Base-by-base conservation (phyloP, 2,329 filamentous ascomycete species). In the Torrubiellomyces zombiae region DNA sequence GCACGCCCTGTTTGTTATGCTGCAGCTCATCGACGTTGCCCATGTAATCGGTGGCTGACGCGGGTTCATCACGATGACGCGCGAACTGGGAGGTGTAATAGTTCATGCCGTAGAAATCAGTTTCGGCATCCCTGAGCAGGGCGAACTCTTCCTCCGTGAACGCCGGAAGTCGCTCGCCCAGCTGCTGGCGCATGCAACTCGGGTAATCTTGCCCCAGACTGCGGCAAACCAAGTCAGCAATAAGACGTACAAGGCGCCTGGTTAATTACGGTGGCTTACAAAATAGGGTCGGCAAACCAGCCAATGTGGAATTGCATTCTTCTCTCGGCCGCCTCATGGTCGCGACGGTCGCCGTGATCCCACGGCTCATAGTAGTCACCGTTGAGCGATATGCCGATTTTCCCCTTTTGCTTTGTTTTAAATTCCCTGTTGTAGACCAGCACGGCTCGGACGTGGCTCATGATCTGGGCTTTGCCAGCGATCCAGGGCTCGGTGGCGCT, bases 41-140 rank as follows among this genome's bases (percentile, higher is more conserved):
- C 7, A 42, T 26, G 23, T 45, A 44, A 31, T 53, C 50, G 2
- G 40, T 43, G 5, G 30, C 36, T 0, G 38, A 27, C 1, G 48
- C 34, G 1, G 36, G 34, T 5, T 18, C 27, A 4, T 34, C 21
- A 3, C 37, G 30, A 25, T 50, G 44, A 3, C 38, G 39, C 2
- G 46, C 45, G 26, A 42, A 53, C 27, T 50, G 45, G 0, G 46
- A 45, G 0, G 51, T 52, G 41, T 55, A 55, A 28, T 46, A 48
- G 33, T 55, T 53, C 48, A 54, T 53, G 21, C 50, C 50, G 28
- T 53, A 55, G 25, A 54, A 55, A 25, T 46, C 42, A 4, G 35
- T 39, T 6, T 41, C 36, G 0, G 39, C 37, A 4, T 34, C 32
- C 1, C 30, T 24, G 0, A 51, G 34, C 0, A 48, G 25, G 5